These are phyloP conservation scores for Flaveria robusta DNA, from an alignment of 129 eudicot species.

Conservation along the genomic window DNA sequence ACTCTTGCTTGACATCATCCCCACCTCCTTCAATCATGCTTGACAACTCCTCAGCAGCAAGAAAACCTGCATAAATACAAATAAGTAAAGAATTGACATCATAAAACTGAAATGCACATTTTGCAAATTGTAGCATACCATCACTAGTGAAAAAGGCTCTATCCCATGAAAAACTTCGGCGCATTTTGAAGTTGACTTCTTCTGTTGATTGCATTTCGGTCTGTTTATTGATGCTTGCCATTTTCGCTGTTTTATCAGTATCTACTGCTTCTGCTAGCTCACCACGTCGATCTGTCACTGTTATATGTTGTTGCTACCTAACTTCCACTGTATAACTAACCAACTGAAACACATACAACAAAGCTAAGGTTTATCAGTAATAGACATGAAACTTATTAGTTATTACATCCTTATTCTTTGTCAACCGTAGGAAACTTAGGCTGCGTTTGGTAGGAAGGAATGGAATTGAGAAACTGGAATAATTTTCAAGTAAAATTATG, in stretches of 20 bases:
- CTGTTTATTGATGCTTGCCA: conserved; percentile 23
- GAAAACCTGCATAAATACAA: conserved; percentile 48
- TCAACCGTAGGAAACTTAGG: not conserved
- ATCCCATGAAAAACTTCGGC: conserved; percentile 88
- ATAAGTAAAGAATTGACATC: not conserved
- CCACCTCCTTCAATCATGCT: conserved; percentile 62
- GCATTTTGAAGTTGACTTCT: conserved; percentile 54
- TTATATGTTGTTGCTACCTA: not conserved
- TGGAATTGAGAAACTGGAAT: no score
- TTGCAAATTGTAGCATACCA: conserved; percentile 38
- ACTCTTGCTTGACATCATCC: conserved; percentile 28
- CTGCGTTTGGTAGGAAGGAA: no score
- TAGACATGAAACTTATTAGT: no score
- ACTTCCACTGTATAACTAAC: conserved; percentile 5
- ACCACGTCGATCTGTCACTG: not conserved
- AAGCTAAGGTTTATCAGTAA: not conserved
- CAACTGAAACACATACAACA: not conserved
- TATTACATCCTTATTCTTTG: not conserved
- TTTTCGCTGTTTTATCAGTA: conserved; percentile 22
- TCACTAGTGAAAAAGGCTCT: conserved; percentile 72
- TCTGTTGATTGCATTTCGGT: conserved; percentile 25
- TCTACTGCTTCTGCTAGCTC: conserved; percentile 37
- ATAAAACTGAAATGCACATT: not conserved
- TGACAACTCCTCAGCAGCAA: conserved; percentile 80
- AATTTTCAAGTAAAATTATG: no score